These are phyloP conservation scores for Gaultheria prostrata DNA, from an alignment of 148 eudicot species.

Conservation along the genomic window DNA sequence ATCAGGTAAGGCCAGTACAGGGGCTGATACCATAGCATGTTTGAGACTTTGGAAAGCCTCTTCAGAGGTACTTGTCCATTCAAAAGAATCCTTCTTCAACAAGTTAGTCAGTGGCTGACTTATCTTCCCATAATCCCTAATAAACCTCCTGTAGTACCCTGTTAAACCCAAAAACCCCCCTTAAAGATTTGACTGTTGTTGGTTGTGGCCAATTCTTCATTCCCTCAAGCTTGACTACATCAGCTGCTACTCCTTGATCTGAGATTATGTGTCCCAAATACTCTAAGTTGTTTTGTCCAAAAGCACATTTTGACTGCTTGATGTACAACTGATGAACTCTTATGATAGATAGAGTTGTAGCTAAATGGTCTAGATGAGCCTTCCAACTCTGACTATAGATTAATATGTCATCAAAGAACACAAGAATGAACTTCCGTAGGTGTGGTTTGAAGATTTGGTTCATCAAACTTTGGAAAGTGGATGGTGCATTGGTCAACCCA, in stretches of 20 bases:
- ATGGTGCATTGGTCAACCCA: slow-evolving; percentile 4
- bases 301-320: background rate
- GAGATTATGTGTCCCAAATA: slow-evolving; percentile 5
- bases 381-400: background rate
- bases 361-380: background rate
- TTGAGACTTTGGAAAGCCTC: background rate
- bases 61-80: background rate
- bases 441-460: background rate
- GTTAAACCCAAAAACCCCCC: background rate
- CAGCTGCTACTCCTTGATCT: background rate
- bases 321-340: background rate
- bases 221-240: background rate
- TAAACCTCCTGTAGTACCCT: background rate
- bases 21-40: background rate
- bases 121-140: background rate
- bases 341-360: background rate
- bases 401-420: slow-evolving; percentile 13
- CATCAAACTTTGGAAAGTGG: slow-evolving; percentile 6
- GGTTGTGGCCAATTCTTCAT: slow-evolving; percentile 9
- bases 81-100: background rate
- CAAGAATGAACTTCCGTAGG: background rate
- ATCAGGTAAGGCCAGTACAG: background rate
- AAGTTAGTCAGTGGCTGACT: background rate
- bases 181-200: background rate
- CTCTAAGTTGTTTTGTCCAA: background rate